Base-by-base conservation (phyloP, 2,329 filamentous ascomycete genomes). In the Beauveria scarabaeidicola region DNA sequence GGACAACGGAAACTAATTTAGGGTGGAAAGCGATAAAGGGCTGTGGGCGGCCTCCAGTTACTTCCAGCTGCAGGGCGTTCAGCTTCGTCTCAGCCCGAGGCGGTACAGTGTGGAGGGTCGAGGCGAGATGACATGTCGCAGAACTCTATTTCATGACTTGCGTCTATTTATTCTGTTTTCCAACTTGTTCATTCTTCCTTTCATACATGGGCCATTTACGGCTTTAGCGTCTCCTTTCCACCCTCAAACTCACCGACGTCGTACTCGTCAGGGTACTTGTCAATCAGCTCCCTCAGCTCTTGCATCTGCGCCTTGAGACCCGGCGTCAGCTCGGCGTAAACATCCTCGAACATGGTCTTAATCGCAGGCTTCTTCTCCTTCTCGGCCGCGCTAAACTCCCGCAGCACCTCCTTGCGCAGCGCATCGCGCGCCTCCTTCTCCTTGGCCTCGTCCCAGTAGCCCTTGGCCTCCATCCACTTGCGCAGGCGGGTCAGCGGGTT, bases 191-290 rank as follows among this genome's bases (percentile, higher is more conserved):
- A 13, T n/a, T 5, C 38, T 40, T 29, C 27, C 11, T 41, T 48
- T 57, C 60, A 48, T 44, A 40, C 58, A 43, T 61, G 29, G 43
- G n/a, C 21, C 32, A 27, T 29, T 63, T 67, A 72, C 52, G 63
- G 62, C 64, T 78, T 76, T 70, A 92, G 68, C 17, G 84, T 86
- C 47, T 83, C 80, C 61, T 85, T 78, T 0, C 91, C 91, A 3
- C 84, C 89, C 64, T 96, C 89, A 73, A 84, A 91, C 64, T 86
- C 84, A 17, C 78, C 80, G 52, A 94, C 70, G 72, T 97, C 91
- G 73, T 99, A 99, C 77, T 99, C 94, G 40, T 89, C 85, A 0
- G 93, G 92, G 75, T 97, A 99, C 66, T 81, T 86, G 66, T 93
- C 85, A 54, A 99, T 70, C 55, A 96, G 81, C n/a, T 83, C 81